Evolutionary conservation across 106 monocot genomes (phyloP).

Genomic region (Alisma plantagoaquatica): DNA sequence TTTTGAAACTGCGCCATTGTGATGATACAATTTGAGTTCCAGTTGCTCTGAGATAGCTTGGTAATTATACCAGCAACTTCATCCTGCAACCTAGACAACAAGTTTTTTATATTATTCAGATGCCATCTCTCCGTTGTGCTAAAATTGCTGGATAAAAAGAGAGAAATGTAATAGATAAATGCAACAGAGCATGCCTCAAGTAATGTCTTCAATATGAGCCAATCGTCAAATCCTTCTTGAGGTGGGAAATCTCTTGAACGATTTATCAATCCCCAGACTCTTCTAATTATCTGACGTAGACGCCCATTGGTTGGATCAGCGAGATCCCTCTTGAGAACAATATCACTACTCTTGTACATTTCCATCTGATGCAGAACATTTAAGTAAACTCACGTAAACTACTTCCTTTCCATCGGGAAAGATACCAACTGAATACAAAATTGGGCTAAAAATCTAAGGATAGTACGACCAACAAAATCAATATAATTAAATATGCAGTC

Average conservation of each 20-base stretch:
- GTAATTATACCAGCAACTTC: slow-evolving; percentile 41
- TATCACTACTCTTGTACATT: slow-evolving; percentile 62
- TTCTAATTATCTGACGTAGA: slow-evolving; percentile 44
- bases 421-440: too few species aligned
- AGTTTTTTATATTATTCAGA: not conserved
- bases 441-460: too few species aligned
- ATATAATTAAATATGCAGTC: too few species aligned
- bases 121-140: too few species aligned
- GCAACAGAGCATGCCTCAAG: slow-evolving; percentile 40
- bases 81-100: slow-evolving; percentile 36
- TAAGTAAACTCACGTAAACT: too few species aligned
- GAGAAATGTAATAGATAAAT: not conserved
- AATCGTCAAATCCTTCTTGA: slow-evolving; percentile 26
- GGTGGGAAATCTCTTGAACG: slow-evolving; percentile 19
- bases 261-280: slow-evolving; percentile 26
- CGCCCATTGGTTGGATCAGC: slow-evolving; percentile 55
- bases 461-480: too few species aligned
- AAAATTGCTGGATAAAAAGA: too few species aligned
- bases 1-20: slow-evolving; percentile 57
- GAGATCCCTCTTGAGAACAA: slow-evolving; percentile 53
- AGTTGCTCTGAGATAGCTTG: slow-evolving; percentile 38
- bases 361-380: slow-evolving; percentile 74
- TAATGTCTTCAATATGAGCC: slow-evolving; percentile 47
- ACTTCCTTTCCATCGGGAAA: too few species aligned
- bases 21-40: slow-evolving; percentile 73